Base-by-base conservation (phyloP, 176 grass and related monocot species). In the Avena insularis region DNA sequence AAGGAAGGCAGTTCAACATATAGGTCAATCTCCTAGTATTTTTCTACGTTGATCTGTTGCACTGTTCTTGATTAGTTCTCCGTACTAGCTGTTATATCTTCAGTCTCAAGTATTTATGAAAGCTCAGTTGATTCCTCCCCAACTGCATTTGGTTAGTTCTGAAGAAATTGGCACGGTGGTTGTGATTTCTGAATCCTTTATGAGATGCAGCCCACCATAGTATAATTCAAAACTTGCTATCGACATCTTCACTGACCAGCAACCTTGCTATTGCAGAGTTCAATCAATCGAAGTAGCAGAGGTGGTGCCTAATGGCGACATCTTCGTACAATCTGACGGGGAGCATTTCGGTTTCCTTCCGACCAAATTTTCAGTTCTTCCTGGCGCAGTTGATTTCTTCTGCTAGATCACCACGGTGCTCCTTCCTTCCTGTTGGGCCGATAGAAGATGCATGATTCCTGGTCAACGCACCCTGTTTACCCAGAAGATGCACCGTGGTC, bases 321-420 rank as follows among this genome's bases (percentile, higher is more conserved):
- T 99, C 67, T 96, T 94, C 69, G 89, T 94, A 84, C 94, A 96
- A 47, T 93, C 94, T 73, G 97, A 99, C 29, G 97, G 97, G 33
- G 97, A 96, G 86, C 94, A 94, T 81, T 96, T 88, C 27, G 97
- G 92, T 67, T 96, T 94, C 87, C 89, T 99, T 82, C 85, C 97
- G 12, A 86, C 89, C 76, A 96, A 92, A 81, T 88, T 93, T 67
- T 96, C 89, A 33, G 65, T 96, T 89, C 81, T 94, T 84, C 97
- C 94, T 12, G 87, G 74, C 63, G 97, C 85, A 53, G 83, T 96
- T 15, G 66, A 96, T 82, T 94, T 98, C 85, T 93, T 96, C 87
- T 88, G 87, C 83, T 98, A 89, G 78, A 79, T n/a, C 16, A 21
- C 2, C 13, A 10, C 6, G 40, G 25, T 54, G 77, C 8, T 51